A percentile compares a stretch with the other conserved stretches of the same genome.
Evolutionary conservation across 164 flowering plant genomes (phyloP).

Genomic region (Stephania yunnanensis): DNA sequence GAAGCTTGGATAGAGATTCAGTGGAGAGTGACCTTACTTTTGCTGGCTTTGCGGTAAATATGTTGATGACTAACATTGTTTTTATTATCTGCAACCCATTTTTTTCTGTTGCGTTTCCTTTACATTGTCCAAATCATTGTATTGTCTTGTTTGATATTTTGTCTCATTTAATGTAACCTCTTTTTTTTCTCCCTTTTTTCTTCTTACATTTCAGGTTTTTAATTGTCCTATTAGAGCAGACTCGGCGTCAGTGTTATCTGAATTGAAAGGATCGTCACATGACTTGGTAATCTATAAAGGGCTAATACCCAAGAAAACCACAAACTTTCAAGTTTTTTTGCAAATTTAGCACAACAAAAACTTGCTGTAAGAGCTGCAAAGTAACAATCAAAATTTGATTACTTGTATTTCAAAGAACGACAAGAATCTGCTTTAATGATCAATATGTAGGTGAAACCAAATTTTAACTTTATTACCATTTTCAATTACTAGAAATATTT

Average conservation of each 20-base stretch:
- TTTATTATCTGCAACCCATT: background rate
- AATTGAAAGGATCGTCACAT: constrained; percentile 80
- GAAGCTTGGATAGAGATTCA: constrained; percentile 80
- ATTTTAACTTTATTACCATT: no score
- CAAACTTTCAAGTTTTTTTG: no score
- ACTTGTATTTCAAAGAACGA: no score
- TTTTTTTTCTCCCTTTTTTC: background rate
- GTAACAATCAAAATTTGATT: no score
- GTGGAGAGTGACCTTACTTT: constrained; percentile 80
- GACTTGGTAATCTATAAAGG: constrained; percentile 56
- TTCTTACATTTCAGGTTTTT: constrained; percentile 59
- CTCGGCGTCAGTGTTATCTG: constrained; percentile 73
- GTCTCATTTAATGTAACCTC: background rate
- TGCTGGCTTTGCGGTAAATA: constrained; percentile 90
- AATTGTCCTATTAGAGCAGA: constrained; percentile 89
- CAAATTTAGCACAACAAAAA: no score
- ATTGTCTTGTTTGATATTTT: background rate
- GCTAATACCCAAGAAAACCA: no score
- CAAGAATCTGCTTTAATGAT: no score
- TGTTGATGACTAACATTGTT: background rate
- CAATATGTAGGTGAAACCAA: no score
- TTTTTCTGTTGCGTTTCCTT: background rate
- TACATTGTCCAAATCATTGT: background rate
- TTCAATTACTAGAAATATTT: no score
- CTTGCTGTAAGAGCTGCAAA: no score